Conservation (phyloP, 2,329 filamentous ascomycete species). For the Geosmithia putterillii region DNA sequence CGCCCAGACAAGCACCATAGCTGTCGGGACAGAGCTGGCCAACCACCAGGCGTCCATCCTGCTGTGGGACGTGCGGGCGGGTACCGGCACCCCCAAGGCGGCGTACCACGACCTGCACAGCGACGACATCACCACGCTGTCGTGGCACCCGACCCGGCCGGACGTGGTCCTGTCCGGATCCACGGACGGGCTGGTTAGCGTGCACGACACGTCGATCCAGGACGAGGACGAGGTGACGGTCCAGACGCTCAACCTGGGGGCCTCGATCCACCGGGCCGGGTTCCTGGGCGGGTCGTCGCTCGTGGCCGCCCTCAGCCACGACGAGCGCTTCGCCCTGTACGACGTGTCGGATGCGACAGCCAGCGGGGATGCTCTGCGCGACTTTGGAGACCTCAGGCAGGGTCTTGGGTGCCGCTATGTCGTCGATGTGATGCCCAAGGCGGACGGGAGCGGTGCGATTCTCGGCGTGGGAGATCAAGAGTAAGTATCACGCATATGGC, state of each 20-base stretch:
- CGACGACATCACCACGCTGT: conserved; percentile 50
- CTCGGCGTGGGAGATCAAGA: conserved; percentile 57
- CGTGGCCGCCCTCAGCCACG: conserved; percentile 63
- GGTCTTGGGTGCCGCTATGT: conserved; percentile 63
- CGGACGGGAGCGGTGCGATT: conserved; percentile 44
- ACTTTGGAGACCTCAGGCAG: conserved; percentile 59
- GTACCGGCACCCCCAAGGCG: conserved; percentile 28
- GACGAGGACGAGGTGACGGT: conserved; percentile 70
- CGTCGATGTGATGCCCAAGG: conserved; percentile 50
- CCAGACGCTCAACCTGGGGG: conserved; percentile 67
- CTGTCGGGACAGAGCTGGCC: conserved; percentile 61
- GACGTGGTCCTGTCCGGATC: conserved; percentile 61
- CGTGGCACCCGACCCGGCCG: conserved; percentile 46
- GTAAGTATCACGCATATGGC: too few relatives aligned
- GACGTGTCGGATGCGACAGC: conserved; percentile 52
- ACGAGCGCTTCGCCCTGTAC: conserved; percentile 67
- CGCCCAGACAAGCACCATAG: conserved; percentile 43
- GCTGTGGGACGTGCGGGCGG: conserved; percentile 44
- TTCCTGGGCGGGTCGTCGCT: conserved; percentile 49
- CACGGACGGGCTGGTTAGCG: conserved; percentile 67
- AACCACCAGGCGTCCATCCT: conserved; percentile 49
- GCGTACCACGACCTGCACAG: conserved; percentile 54
- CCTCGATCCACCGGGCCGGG: conserved; percentile 62
- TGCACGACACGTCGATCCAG: conserved; percentile 57
- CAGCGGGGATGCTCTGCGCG: conserved; percentile 39